Percentiles rank a stretch among this genome's conserved stretches.
Evolutionary conservation across 306 rosid species (phyloP).

Genomic region (Ormosia semicastrata): DNA sequence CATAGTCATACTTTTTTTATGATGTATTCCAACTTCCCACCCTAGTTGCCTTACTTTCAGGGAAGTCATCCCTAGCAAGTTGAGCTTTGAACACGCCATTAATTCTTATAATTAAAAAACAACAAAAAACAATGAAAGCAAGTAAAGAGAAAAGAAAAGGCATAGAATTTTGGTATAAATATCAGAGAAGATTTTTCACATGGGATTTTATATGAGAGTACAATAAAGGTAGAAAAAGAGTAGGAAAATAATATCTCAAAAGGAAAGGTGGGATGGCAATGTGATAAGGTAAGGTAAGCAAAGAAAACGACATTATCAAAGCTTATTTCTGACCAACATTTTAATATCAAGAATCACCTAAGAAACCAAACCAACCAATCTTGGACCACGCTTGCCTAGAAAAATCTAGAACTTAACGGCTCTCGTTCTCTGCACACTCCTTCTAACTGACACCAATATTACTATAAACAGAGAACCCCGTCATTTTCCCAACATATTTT

Average conservation of each 20-base stretch:
- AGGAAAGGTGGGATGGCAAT: background rate
- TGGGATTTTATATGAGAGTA: background rate
- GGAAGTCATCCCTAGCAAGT: background rate
- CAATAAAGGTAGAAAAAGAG: slow-evolving; percentile 17
- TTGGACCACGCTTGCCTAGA: slow-evolving; percentile 65
- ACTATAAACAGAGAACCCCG: slow-evolving; percentile 25
- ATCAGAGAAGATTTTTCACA: slow-evolving; percentile 27
- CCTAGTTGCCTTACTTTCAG: background rate
- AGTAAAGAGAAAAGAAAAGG: background rate
- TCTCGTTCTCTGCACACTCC: slow-evolving; percentile 18
- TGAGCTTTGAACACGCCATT: background rate
- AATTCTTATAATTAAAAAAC: background rate
- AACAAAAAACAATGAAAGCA: background rate
- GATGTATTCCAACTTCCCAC: background rate
- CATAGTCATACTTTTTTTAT: background rate
- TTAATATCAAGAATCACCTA: background rate
- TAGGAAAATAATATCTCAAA: slow-evolving; percentile 19
- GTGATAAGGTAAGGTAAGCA: slow-evolving; percentile 19
- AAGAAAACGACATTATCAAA: slow-evolving; percentile 29
- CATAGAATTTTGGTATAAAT: slow-evolving; percentile 11
- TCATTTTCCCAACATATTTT: slow-evolving; percentile 48
- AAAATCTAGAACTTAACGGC: slow-evolving; percentile 52
- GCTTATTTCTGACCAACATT: background rate
- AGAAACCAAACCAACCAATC: slow-evolving; percentile 42
- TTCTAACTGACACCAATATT: background rate